Percentiles rank a stretch among this genome's conserved stretches.
phyloP scores from a whole-genome alignment of 192 early-diverging fungal genomes.

The Umbelopsis ramanniana region DNA sequence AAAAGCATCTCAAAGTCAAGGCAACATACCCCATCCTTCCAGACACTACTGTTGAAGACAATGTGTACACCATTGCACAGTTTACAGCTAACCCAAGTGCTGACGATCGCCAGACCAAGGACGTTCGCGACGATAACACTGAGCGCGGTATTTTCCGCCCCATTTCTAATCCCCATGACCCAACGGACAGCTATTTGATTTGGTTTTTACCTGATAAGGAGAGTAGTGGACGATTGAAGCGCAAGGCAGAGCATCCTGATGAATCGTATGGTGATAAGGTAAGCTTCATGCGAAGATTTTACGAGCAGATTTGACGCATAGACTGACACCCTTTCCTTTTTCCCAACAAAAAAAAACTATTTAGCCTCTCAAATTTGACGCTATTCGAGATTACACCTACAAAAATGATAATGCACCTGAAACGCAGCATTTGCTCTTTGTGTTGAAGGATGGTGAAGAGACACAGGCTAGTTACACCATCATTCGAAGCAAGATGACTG shows the following conservation, averaged over 20 bases:
- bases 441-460: slow-evolving; percentile 28
- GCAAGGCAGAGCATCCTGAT: slow-evolving; percentile 25
- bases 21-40: slow-evolving; percentile 58
- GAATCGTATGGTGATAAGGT: slow-evolving; percentile 27
- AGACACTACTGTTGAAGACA: slow-evolving; percentile 54
- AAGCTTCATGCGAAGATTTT: neutral
- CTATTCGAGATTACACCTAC: slow-evolving; percentile 43
- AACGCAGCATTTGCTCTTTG: slow-evolving; percentile 29
- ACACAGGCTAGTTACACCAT: slow-evolving; percentile 29
- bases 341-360: no score
- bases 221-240: slow-evolving; percentile 24
- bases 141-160: slow-evolving; percentile 42
- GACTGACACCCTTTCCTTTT: neutral
- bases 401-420: slow-evolving; percentile 31
- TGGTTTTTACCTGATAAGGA: slow-evolving; percentile 43
- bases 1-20: slow-evolving; percentile 50
- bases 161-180: slow-evolving; percentile 38
- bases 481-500: slow-evolving; percentile 40
- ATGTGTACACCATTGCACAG: slow-evolving; percentile 53
- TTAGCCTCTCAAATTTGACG: slow-evolving; percentile 34
- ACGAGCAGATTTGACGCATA: neutral
- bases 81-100: slow-evolving; percentile 54
- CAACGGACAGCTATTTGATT: slow-evolving; percentile 38
- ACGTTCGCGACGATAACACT: slow-evolving; percentile 23
- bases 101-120: slow-evolving; percentile 27